Conservation (phyloP, 1,139 yeast genomes). For the Kurtzmaniella quercitrusa region DNA sequence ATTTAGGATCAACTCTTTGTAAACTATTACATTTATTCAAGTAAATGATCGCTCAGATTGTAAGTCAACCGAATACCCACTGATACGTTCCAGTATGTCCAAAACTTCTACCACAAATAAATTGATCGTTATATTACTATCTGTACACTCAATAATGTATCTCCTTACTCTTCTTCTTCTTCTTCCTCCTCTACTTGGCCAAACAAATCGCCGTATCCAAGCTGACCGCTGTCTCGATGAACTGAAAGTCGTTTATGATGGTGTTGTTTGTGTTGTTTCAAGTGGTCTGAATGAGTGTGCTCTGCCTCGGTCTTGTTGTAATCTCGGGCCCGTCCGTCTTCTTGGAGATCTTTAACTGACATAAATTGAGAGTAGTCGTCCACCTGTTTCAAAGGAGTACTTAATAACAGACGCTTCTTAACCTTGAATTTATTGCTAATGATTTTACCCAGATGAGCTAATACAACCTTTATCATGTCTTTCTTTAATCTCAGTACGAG, state of each 20-base stretch:
- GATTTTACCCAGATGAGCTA: constrained; percentile 75
- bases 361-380: constrained; percentile 35
- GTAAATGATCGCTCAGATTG: no score
- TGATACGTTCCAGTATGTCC: no score
- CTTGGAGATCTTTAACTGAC: constrained; percentile 38
- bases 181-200: background rate
- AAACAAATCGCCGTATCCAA: background rate
- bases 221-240: background rate
- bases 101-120: no score
- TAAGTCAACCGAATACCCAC: no score
- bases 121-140: no score
- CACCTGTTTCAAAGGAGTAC: constrained; percentile 43
- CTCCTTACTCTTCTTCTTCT: no score
- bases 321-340: constrained; percentile 24
- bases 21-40: no score
- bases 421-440: constrained; percentile 69
- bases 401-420: constrained; percentile 21
- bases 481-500: constrained; percentile 59
- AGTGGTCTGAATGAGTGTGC: constrained; percentile 7
- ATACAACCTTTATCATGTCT: constrained; percentile 62
- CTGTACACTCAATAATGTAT: no score
- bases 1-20: no score
- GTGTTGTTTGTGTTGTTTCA: constrained; percentile 5
- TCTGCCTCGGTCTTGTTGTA: constrained; percentile 12
- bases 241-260: constrained; percentile 8